phyloP scores from a whole-genome alignment of 257 asterid species.

The Avicennia marina region DNA sequence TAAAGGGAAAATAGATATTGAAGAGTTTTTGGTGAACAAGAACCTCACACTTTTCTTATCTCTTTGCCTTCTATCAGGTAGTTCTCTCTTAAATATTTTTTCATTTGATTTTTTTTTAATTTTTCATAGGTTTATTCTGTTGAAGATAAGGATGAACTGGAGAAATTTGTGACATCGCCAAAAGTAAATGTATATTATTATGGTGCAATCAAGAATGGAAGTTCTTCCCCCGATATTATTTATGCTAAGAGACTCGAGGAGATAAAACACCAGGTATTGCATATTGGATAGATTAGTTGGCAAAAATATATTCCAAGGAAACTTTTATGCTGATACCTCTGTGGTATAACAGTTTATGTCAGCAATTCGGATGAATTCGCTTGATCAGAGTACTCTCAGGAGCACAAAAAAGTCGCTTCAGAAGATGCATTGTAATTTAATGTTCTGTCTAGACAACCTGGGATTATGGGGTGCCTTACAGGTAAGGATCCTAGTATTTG shows the following conservation, averaged over 20 bases:
- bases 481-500: constrained; percentile 40
- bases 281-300: constrained; percentile 16
- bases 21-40: constrained; percentile 1
- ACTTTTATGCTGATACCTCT: constrained; percentile 19
- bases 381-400: constrained; percentile 48
- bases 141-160: constrained; percentile 70
- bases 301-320: constrained; percentile 15
- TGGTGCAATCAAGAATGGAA: constrained; percentile 36
- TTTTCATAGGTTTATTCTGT: constrained; percentile 68
- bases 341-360: constrained; percentile 48
- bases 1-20: too few relatives aligned
- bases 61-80: not conserved
- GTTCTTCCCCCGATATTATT: constrained; percentile 23
- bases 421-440: constrained; percentile 57
- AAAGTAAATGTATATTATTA: constrained; percentile 61
- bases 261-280: constrained; percentile 71
- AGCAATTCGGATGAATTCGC: constrained; percentile 34
- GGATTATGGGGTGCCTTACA: constrained; percentile 92
- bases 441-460: constrained; percentile 73
- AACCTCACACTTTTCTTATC: not conserved
- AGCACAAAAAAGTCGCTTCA: constrained; percentile 56
- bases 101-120: not conserved
- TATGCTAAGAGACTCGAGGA: constrained; percentile 61
- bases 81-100: constrained; percentile 17
- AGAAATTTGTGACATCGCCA: constrained; percentile 66